Evolutionary conservation across 2,329 filamentous ascomycete species (phyloP).

Genomic region (Pseudocercospora eumusae): DNA sequence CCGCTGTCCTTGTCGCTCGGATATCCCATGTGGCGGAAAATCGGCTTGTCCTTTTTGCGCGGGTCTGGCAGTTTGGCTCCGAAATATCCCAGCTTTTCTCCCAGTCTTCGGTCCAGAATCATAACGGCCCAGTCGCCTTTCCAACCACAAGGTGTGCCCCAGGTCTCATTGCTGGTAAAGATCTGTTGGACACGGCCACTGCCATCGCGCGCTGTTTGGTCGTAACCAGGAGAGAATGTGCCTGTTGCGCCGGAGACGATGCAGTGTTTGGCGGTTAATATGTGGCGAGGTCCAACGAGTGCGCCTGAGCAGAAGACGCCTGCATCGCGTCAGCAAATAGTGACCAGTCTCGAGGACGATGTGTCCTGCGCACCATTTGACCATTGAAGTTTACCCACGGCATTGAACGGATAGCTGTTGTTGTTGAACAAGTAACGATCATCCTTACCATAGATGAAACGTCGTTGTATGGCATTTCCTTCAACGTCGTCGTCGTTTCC

Average conservation of each 20-base stretch:
- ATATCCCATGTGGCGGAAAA: slow-evolving; percentile 18
- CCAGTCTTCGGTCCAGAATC: slow-evolving; percentile 14
- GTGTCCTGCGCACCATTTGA: slow-evolving; percentile 4
- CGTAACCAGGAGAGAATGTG: slow-evolving; percentile 19
- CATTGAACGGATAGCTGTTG: slow-evolving; percentile 5
- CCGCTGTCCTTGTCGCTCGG: slow-evolving; percentile 19
- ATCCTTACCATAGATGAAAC: slow-evolving; percentile 7
- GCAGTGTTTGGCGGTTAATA: slow-evolving; percentile 21
- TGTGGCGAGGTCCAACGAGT: slow-evolving; percentile 17
- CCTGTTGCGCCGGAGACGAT: slow-evolving; percentile 9
- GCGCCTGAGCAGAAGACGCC: slow-evolving; percentile 15
- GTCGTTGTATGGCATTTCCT: background rate
- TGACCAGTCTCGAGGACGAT: too few species aligned
- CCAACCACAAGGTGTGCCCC: slow-evolving; percentile 19
- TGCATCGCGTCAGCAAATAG: background rate
- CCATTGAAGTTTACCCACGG: slow-evolving; percentile 7
- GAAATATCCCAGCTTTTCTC: slow-evolving; percentile 19
- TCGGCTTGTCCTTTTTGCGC: background rate
- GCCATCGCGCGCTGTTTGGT: slow-evolving; percentile 15
- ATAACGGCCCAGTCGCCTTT: slow-evolving; percentile 22
- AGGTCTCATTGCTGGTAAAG: background rate
- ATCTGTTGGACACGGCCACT: slow-evolving; percentile 7
- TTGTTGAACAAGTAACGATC: slow-evolving; percentile 9
- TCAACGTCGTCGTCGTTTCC: background rate
- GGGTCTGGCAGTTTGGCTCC: slow-evolving; percentile 16